Conservation (phyloP, 2,329 filamentous ascomycete species). For the Exophiala viscosa region DNA sequence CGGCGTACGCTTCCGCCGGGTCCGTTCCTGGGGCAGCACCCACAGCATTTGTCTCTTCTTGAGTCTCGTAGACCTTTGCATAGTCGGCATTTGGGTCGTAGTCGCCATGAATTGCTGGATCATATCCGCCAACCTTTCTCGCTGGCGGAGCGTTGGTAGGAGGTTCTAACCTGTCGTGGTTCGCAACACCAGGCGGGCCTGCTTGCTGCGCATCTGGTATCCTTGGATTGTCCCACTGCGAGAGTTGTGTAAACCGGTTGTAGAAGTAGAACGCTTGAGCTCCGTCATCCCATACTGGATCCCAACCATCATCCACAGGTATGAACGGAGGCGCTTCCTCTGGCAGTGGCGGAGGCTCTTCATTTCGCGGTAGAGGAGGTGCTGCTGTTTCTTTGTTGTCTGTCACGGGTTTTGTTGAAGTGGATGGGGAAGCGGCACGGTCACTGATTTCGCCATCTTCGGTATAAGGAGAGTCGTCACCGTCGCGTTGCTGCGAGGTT, state of each 20-base stretch:
- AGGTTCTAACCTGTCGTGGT: constrained; percentile 33
- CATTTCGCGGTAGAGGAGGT: constrained; percentile 41
- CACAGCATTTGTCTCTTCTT: constrained; percentile 32
- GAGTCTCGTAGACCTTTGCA: constrained; percentile 57
- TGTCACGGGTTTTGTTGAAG: constrained; percentile 4
- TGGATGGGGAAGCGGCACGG: constrained; percentile 5
- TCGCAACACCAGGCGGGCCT: constrained; percentile 29
- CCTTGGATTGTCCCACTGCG: constrained; percentile 85
- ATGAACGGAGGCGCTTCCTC: constrained; percentile 48
- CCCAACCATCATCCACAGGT: constrained; percentile 67
- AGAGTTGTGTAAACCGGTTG: constrained; percentile 71
- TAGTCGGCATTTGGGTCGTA: constrained; percentile 98
- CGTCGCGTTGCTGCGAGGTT: constrained; percentile 3
- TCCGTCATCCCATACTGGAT: constrained; percentile 68
- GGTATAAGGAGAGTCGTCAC: constrained; percentile 3
- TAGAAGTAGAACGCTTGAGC: constrained; percentile 75
- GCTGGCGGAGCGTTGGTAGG: constrained; percentile 37
- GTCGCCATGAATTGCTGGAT: constrained; percentile 91
- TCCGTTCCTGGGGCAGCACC: constrained; percentile 38
- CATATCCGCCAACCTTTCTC: constrained; percentile 66
- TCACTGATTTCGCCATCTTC: constrained; percentile 20
- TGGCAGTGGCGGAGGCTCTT: constrained; percentile 49
- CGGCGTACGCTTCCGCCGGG: constrained; percentile 55
- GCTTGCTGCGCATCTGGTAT: constrained; percentile 49
- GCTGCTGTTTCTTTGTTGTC: constrained; percentile 6